Evolutionary conservation across 2,329 filamentous ascomycete genomes (phyloP).

Genomic region (Alternaria sp.): DNA sequence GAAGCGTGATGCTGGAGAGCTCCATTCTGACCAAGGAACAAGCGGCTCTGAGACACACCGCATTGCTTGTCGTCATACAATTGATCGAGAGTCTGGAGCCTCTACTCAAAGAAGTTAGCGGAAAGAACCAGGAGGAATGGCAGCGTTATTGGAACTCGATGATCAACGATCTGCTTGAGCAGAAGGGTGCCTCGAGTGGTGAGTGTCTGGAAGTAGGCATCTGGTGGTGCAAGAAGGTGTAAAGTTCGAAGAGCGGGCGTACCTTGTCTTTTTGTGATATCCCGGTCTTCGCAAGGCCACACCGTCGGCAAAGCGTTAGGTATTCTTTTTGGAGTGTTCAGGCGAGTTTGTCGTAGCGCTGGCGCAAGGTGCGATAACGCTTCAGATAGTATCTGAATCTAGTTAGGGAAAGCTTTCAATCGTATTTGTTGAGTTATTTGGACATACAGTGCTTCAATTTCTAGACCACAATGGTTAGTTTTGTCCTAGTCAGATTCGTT

Average conservation of each 20-base stretch:
- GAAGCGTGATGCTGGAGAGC: conserved; percentile 38
- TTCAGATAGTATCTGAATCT: conserved; percentile 83
- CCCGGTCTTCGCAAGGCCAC: conserved; percentile 27
- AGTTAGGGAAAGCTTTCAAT: conserved; percentile 8
- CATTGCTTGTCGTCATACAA: conserved; percentile 82
- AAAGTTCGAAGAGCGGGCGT: conserved; percentile 29
- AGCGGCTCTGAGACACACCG: conserved; percentile 77
- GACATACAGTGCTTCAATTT: conserved; percentile 90
- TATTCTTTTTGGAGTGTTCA: conserved; percentile 17
- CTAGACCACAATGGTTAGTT: conserved; percentile 56
- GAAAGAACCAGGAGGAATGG: conserved; percentile 92
- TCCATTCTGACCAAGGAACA: conserved; percentile 73
- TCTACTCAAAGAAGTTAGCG: conserved; percentile 79
- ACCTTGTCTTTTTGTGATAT: conserved; percentile 39
- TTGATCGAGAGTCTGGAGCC: conserved; percentile 88
- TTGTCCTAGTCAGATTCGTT: neutral
- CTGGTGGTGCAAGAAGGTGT: conserved; percentile 70
- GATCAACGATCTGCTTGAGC: conserved; percentile 83
- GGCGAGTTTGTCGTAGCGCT: conserved; percentile 71
- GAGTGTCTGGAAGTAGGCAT: conserved; percentile 79
- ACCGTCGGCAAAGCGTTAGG: conserved; percentile 13
- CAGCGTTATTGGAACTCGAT: conserved; percentile 87
- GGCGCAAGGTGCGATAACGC: conserved; percentile 83
- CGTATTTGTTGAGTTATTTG: conserved; percentile 4
- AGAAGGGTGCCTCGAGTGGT: conserved; percentile 80